Conservation (phyloP, 2,329 filamentous ascomycete genomes). For the Trichocomaceae sp. region DNA sequence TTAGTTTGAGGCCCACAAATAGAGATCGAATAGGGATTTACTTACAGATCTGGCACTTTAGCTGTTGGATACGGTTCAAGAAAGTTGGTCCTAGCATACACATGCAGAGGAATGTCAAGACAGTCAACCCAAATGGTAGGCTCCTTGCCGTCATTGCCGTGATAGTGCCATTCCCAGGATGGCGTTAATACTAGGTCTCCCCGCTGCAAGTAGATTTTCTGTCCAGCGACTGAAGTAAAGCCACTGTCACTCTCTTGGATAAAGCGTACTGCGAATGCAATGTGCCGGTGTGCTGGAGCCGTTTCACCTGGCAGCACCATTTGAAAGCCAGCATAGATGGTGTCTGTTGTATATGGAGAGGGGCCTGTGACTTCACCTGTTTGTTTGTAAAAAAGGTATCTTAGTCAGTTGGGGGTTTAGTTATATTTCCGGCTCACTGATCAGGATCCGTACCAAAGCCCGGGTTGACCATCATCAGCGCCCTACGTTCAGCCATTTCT, state of each 20-base stretch:
- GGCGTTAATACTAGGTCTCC: background rate
- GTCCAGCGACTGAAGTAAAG: background rate
- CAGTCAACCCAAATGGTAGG: background rate
- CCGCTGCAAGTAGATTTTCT: background rate
- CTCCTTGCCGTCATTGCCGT: background rate
- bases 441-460: background rate
- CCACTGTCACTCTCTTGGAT: background rate
- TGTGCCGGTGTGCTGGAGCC: constrained; percentile 48
- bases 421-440: background rate
- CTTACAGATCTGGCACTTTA: background rate
- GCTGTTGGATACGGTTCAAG: background rate
- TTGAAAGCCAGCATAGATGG: constrained; percentile 49
- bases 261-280: constrained; percentile 30
- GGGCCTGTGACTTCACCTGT: constrained; percentile 25
- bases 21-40: background rate
- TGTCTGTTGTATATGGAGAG: constrained; percentile 49
- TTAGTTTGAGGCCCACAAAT: background rate
- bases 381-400: background rate
- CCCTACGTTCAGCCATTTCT: constrained; percentile 28
- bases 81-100: background rate
- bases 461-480: constrained; percentile 33
- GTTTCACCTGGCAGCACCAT: constrained; percentile 49
- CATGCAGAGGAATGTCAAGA: background rate
- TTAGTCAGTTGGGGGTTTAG: background rate
- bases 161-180: background rate